Evolutionary conservation across 495 filamentous ascomycete species (phyloP).

Genomic region (Aspergillus mulundensis): DNA sequence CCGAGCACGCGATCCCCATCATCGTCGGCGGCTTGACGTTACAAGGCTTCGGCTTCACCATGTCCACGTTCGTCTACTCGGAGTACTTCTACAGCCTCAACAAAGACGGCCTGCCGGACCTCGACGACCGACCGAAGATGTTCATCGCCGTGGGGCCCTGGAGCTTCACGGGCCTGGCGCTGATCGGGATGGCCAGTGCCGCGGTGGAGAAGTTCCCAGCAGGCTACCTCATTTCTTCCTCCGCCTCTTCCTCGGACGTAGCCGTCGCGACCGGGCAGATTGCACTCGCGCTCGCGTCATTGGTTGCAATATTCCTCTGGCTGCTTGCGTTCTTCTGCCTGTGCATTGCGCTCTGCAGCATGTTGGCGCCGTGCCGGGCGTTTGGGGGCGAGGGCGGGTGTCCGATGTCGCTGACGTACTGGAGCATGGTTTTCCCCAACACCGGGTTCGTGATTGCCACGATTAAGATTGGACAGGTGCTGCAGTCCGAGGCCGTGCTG

Average conservation of each 20-base stretch:
- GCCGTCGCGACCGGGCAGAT: conserved; percentile 17
- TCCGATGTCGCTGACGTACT: conserved; percentile 25
- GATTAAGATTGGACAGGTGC: conserved; percentile 27
- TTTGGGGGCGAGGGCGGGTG: conserved; percentile 8
- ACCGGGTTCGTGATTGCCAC: conserved; percentile 30
- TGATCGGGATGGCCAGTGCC: conserved; percentile 52
- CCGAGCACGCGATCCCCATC: conserved; percentile 20
- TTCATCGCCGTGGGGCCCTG: conserved; percentile 61
- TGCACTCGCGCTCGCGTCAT: conserved; percentile 39
- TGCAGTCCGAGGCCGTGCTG: conserved; percentile 25
- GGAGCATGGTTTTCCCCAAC: conserved; percentile 33
- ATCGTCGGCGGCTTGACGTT: conserved; percentile 24
- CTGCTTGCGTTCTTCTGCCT: conserved; percentile 33
- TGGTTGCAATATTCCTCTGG: conserved; percentile 40
- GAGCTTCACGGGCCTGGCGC: conserved; percentile 54
- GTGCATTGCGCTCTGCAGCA: conserved; percentile 30
- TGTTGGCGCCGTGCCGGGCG: conserved; percentile 30
- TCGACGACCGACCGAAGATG: conserved; percentile 46
- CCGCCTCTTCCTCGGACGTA: neutral
- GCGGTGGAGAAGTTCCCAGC: conserved; percentile 20
- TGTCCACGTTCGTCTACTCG: conserved; percentile 26
- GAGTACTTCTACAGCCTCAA: conserved; percentile 46
- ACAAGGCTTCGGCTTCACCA: conserved; percentile 28
- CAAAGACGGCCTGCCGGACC: conserved; percentile 43
- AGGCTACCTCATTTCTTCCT: conserved; percentile 6